phyloP scores from a whole-genome alignment of 805 yeast species.

The Cyberlindnera samutprakarnensis region DNA sequence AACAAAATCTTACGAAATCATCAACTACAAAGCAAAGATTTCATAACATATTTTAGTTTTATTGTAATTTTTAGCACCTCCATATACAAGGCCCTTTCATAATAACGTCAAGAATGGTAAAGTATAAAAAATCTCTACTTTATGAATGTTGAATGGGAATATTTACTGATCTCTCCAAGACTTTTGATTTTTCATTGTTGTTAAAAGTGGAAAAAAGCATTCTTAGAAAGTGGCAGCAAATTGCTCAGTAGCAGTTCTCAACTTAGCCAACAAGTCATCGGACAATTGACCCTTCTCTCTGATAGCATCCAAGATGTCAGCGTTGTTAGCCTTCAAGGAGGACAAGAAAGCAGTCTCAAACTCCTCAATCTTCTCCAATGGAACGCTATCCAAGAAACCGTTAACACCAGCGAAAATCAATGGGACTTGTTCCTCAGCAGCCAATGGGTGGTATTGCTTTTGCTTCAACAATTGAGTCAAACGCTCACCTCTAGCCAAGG shows the following conservation, averaged over 20 bases:
- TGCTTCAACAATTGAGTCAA: constrained; percentile 97
- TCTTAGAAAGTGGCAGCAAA: constrained; percentile 83
- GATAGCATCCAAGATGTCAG: constrained; percentile 77
- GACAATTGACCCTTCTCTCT: constrained; percentile 86
- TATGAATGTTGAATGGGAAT: constrained; percentile 13
- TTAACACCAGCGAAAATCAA: constrained; percentile 98
- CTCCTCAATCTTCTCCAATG: constrained; percentile 79
- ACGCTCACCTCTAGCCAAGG: constrained; percentile 99
- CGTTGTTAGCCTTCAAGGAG: constrained; percentile 85
- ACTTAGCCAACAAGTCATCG: constrained; percentile 76
- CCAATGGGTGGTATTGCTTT: constrained; percentile 92
- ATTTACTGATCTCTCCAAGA: constrained; percentile 1
- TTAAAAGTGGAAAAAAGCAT: neutral
- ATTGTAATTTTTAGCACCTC: constrained; percentile 11
- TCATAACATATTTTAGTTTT: constrained; percentile 4
- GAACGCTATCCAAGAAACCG: constrained; percentile 91
- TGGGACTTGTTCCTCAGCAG: constrained; percentile 99
- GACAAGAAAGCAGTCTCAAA: constrained; percentile 91
- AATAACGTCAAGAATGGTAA: constrained; percentile 17
- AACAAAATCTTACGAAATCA: neutral
- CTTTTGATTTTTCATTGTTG: neutral
- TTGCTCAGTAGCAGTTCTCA: constrained; percentile 87
- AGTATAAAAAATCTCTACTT: constrained; percentile 14
- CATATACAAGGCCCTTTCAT: constrained; percentile 13
- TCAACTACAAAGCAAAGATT: no score